These are phyloP conservation scores for Alternaria ventricosa DNA, from an alignment of 2,329 filamentous ascomycete genomes.

Conservation along the genomic window DNA sequence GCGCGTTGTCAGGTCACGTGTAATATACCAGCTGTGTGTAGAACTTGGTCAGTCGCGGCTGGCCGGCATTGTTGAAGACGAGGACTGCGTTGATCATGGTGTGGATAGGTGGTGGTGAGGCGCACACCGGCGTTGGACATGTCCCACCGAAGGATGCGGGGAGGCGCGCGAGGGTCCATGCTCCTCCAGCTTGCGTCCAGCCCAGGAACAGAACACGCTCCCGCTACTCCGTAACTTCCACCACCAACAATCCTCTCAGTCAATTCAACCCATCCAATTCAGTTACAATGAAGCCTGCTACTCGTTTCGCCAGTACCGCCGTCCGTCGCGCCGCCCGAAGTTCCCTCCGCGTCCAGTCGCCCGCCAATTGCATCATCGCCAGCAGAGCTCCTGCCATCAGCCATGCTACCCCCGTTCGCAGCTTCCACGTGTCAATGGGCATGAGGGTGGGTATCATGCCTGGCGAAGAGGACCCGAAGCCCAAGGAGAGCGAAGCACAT, in stretches of 20 bases:
- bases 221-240: conserved; percentile 1
- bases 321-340: conserved; percentile 32
- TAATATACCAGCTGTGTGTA: conserved; percentile 85
- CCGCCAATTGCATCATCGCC: conserved; percentile 36
- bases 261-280: not conserved
- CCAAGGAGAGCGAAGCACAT: conserved; percentile 43
- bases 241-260: not conserved
- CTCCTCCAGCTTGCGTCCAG: conserved; percentile 4
- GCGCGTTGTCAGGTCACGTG: conserved; percentile 22
- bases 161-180: conserved; percentile 8
- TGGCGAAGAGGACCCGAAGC: conserved; percentile 50
- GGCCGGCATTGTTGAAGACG: conserved; percentile 98
- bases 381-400: conserved; percentile 18
- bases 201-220: conserved; percentile 9
- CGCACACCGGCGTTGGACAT: not conserved
- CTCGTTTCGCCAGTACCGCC: conserved; percentile 25
- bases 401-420: conserved; percentile 19
- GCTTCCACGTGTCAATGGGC: conserved; percentile 34
- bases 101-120: conserved; percentile 1
- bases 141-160: conserved; percentile 8
- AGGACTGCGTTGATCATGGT: conserved; percentile 97
- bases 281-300: conserved; percentile 32
- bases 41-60: conserved; percentile 96
- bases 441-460: conserved; percentile 51
- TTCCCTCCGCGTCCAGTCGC: conserved; percentile 26